Conservation (phyloP, 2,329 filamentous ascomycete genomes). For the Penicillium digitatum region DNA sequence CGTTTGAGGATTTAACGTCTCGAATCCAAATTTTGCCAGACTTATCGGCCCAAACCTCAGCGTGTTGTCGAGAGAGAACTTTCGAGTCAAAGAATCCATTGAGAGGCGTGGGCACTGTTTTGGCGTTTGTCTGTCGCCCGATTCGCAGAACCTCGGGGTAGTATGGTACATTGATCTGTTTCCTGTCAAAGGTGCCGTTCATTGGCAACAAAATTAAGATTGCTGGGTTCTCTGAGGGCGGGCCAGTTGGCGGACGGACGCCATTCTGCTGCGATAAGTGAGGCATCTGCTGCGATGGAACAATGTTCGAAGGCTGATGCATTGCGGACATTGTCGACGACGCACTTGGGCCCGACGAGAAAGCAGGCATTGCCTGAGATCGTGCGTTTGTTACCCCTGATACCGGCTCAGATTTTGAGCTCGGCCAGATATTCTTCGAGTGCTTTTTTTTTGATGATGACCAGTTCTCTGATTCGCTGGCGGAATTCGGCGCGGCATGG, state of each 20-base stretch:
- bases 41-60: constrained; percentile 87
- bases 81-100: constrained; percentile 99
- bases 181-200: constrained; percentile 95
- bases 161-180: constrained; percentile 90
- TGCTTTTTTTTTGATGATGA: constrained; percentile 47
- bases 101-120: constrained; percentile 81
- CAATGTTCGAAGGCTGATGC: constrained; percentile 58
- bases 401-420: constrained; percentile 62
- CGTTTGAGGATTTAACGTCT: constrained; percentile 97
- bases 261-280: constrained; percentile 63
- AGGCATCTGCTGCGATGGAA: constrained; percentile 65
- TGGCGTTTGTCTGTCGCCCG: constrained; percentile 93
- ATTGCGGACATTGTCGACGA: constrained; percentile 61
- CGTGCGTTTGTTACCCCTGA: constrained; percentile 59
- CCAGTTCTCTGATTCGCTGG: constrained; percentile 38
- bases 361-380: constrained; percentile 58
- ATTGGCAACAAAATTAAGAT: constrained; percentile 83
- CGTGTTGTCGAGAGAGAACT: constrained; percentile 91
- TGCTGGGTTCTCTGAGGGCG: constrained; percentile 60
- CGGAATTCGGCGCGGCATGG: constrained; percentile 37
- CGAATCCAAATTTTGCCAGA: constrained; percentile 89
- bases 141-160: constrained; percentile 92
- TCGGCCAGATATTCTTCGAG: constrained; percentile 58
- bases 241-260: constrained; percentile 42
- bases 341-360: constrained; percentile 56